Evolutionary conservation across 1,284 basidiomycete genomes (phyloP).

Genomic region (Cutaneotrichosporon dermatis): DNA sequence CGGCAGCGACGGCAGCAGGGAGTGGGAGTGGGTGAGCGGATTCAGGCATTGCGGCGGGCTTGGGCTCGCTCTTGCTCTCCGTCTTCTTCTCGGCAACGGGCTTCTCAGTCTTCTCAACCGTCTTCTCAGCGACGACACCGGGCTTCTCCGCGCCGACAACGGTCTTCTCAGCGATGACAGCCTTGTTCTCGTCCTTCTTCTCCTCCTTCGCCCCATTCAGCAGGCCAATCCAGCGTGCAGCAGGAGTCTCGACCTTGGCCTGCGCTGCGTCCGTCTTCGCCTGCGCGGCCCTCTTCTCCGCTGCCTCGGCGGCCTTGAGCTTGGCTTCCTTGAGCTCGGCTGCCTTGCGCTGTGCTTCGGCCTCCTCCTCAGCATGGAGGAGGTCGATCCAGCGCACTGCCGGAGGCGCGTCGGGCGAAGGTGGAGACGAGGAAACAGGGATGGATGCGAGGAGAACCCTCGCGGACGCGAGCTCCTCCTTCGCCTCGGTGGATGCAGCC

Average conservation of each 20-base stretch:
- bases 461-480: background rate
- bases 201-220: too few relatives aligned
- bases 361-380: background rate
- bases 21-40: background rate
- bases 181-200: too few relatives aligned
- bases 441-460: background rate
- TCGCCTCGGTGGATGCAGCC: background rate
- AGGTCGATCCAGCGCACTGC: background rate
- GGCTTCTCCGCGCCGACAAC: too few relatives aligned
- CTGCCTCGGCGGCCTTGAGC: too few relatives aligned
- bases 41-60: background rate
- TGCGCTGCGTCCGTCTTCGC: too few relatives aligned
- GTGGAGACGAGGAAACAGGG: background rate
- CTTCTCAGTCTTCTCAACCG: background rate
- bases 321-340: background rate
- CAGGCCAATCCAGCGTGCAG: too few relatives aligned
- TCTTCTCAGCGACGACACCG: background rate
- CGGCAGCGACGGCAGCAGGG: background rate
- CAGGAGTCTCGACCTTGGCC: too few relatives aligned
- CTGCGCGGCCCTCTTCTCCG: too few relatives aligned
- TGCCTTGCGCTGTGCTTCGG: background rate
- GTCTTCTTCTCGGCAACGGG: background rate
- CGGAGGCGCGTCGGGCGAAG: background rate
- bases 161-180: too few relatives aligned
- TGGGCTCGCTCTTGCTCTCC: background rate